Evolutionary conservation across 2,329 filamentous ascomycete species (phyloP).

Genomic region (Sordariomycetes sp.): DNA sequence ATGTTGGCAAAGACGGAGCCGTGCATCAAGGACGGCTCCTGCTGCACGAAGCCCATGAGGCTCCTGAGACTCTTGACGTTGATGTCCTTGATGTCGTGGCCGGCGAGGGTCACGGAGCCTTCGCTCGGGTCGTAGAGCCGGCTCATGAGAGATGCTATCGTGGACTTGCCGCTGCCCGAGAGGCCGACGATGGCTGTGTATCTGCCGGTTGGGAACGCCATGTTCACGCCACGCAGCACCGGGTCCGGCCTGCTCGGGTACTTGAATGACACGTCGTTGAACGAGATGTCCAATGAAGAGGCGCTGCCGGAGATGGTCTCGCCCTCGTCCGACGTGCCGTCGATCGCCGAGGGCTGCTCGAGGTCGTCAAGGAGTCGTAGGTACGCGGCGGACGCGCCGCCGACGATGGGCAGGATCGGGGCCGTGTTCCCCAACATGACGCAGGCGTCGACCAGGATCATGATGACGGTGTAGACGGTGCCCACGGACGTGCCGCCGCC

Average conservation of each 20-base stretch:
- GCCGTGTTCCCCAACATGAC: conserved; percentile 53
- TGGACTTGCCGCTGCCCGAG: conserved; percentile 48
- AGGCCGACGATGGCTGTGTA: conserved; percentile 47
- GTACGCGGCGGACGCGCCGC: conserved; percentile 46
- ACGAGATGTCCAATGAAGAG: conserved; percentile 27
- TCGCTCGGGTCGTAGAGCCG: conserved; percentile 45
- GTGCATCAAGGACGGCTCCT: conserved; percentile 32
- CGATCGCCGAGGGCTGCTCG: conserved; percentile 34
- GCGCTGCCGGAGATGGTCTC: not conserved
- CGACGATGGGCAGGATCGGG: conserved; percentile 51
- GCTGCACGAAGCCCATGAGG: conserved; percentile 31
- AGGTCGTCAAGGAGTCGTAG: conserved; percentile 48
- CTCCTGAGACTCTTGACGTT: conserved; percentile 33
- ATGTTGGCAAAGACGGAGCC: conserved; percentile 40
- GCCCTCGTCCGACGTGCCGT: conserved; percentile 21
- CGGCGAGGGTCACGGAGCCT: conserved; percentile 36
- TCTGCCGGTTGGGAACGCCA: conserved; percentile 36
- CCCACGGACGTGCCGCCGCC: conserved; percentile 26
- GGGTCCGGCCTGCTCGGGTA: conserved; percentile 31
- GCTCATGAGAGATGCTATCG: conserved; percentile 41
- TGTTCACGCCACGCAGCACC: conserved; percentile 30
- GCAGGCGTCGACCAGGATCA: conserved; percentile 51
- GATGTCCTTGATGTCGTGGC: conserved; percentile 31
- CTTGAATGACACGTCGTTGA: conserved; percentile 30
- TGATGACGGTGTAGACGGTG: conserved; percentile 52